Evolutionary conservation across 306 rosid genomes (phyloP).

Genomic region (Aeschynomene evenia): DNA sequence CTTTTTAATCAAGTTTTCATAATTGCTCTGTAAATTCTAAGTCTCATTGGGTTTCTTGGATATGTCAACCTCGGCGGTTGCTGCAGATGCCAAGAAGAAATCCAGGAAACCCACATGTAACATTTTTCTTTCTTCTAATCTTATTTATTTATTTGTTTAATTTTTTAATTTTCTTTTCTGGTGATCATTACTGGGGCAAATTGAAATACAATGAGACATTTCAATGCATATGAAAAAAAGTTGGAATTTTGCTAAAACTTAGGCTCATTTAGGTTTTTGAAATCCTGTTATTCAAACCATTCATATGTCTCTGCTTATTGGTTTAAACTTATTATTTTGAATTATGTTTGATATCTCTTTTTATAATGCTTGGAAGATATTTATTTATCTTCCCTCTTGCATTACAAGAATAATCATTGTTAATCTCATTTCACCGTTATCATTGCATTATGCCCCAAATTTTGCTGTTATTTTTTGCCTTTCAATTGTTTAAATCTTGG

Average conservation of each 20-base stretch:
- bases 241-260: not conserved
- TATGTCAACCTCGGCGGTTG: slow-evolving; percentile 27
- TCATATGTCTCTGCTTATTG: too few relatives aligned
- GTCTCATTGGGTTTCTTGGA: slow-evolving; percentile 21
- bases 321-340: not conserved
- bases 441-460: too few relatives aligned
- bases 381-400: not conserved
- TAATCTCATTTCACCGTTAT: too few relatives aligned
- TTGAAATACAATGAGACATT: slow-evolving; percentile 13
- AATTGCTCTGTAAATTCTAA: not conserved
- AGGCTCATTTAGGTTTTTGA: not conserved
- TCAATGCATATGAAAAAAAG: not conserved
- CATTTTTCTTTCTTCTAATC: not conserved
- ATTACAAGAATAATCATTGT: too few relatives aligned
- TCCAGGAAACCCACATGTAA: slow-evolving; percentile 40
- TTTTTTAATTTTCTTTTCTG: not conserved
- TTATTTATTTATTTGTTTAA: not conserved
- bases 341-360: slow-evolving; percentile 1
- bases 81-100: slow-evolving; percentile 33
- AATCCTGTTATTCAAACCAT: not conserved
- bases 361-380: not conserved
- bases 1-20: slow-evolving; percentile 11
- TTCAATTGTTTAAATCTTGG: too few relatives aligned
- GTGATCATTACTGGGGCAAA: not conserved
- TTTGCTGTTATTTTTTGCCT: too few relatives aligned